These are phyloP conservation scores for Letharia lupina DNA, from an alignment of 495 filamentous ascomycete species.

Conservation along the genomic window DNA sequence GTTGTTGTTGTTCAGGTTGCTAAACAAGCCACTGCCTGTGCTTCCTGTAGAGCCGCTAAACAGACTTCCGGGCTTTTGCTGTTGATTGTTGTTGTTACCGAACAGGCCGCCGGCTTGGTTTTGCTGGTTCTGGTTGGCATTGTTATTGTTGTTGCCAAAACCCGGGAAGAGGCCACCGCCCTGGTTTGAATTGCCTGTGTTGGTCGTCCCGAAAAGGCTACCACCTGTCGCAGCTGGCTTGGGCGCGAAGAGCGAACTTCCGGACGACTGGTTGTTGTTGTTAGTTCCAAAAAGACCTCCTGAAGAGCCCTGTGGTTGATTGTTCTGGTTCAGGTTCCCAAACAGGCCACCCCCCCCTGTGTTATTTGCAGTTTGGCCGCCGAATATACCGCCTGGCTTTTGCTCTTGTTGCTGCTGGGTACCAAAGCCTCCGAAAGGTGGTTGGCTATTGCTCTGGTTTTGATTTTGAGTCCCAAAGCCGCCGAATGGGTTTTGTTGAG, in stretches of 20 bases:
- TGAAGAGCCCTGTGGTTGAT: slow-evolving; percentile 30
- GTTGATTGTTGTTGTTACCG: slow-evolving; percentile 34
- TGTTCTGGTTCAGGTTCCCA: slow-evolving; percentile 32
- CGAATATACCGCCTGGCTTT: slow-evolving; percentile 44
- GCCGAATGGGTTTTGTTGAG: slow-evolving; percentile 25
- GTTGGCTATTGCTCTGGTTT: slow-evolving; percentile 25
- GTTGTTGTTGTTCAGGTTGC: slow-evolving; percentile 29
- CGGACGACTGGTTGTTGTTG: slow-evolving; percentile 26
- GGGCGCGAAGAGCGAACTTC: slow-evolving; percentile 37
- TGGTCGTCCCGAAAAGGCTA: slow-evolving; percentile 41
- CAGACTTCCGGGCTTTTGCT: slow-evolving; percentile 39
- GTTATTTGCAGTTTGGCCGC: slow-evolving; percentile 23
- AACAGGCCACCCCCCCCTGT: slow-evolving; percentile 35
- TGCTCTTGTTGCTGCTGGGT: slow-evolving; percentile 42
- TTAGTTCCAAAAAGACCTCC: slow-evolving; percentile 37
- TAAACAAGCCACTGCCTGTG: slow-evolving; percentile 34
- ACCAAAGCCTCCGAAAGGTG: slow-evolving; percentile 40
- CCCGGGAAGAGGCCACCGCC: slow-evolving; percentile 22
- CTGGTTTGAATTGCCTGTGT: slow-evolving; percentile 20
- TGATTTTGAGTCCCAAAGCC: slow-evolving; percentile 38
- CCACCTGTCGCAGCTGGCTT: slow-evolving; percentile 31
- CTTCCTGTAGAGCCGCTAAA: slow-evolving; percentile 35
- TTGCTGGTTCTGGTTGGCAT: slow-evolving; percentile 33
- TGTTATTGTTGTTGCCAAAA: slow-evolving; percentile 29
- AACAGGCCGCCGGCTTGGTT: slow-evolving; percentile 38